Evolutionary conservation across 768 basidiomycete species (phyloP).

Genomic region (Gelatoporia subvermispora): DNA sequence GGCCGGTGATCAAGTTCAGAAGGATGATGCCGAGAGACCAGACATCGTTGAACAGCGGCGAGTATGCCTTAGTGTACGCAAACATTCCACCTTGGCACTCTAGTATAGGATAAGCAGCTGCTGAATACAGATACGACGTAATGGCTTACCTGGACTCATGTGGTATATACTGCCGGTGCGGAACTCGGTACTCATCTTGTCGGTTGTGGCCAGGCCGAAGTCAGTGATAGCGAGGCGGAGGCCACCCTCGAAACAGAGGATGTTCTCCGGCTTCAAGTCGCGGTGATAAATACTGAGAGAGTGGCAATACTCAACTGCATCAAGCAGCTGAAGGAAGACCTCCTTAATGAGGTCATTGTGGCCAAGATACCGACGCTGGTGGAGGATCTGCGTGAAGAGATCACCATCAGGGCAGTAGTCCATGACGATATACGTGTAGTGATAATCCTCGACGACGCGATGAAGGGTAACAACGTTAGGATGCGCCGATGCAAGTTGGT

Average conservation of each 20-base stretch:
- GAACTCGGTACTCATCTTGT: slow-evolving; percentile 80
- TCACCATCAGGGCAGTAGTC: slow-evolving; percentile 90
- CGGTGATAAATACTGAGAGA: slow-evolving; percentile 90
- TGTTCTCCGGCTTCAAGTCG: slow-evolving; percentile 95
- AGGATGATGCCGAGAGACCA: slow-evolving; percentile 97
- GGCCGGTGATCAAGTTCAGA: slow-evolving; percentile 89
- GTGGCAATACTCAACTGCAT: slow-evolving; percentile 92
- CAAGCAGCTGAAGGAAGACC: slow-evolving; percentile 90
- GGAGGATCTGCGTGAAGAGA: slow-evolving; percentile 86
- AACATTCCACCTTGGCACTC: slow-evolving; percentile 84
- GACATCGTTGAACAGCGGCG: slow-evolving; percentile 85
- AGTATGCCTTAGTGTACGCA: slow-evolving; percentile 64
- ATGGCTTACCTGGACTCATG: slow-evolving; percentile 82
- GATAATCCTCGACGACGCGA: slow-evolving; percentile 78
- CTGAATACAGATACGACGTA: slow-evolving; percentile 12
- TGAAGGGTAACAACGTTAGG: slow-evolving; percentile 85
- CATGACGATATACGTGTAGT: slow-evolving; percentile 87
- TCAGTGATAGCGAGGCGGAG: slow-evolving; percentile 82
- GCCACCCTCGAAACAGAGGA: slow-evolving; percentile 80
- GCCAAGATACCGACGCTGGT: slow-evolving; percentile 74
- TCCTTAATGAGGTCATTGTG: slow-evolving; percentile 80
- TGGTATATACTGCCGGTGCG: slow-evolving; percentile 97
- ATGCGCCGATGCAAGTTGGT: slow-evolving; percentile 69
- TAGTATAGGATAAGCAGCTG: slow-evolving; percentile 31
- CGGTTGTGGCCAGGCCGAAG: slow-evolving; percentile 91